phyloP scores from a whole-genome alignment of 164 flowering plant genomes.

The Stephania cephalantha region DNA sequence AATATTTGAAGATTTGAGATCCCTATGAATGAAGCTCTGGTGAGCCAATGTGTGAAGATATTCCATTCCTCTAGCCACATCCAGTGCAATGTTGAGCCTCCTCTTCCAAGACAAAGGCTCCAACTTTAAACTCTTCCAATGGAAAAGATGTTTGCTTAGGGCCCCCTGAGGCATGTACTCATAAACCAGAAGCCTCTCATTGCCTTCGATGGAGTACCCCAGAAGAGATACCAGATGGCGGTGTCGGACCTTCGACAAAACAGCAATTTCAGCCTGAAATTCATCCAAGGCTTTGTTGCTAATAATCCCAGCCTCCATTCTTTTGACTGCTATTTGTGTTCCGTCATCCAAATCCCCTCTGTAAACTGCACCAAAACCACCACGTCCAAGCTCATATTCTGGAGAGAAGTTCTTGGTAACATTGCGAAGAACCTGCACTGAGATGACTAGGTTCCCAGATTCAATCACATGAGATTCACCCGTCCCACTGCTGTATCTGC shows the following conservation, averaged over 20 bases:
- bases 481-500: constrained; percentile 26
- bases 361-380: constrained; percentile 77
- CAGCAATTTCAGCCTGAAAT: constrained; percentile 71
- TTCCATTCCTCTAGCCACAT: constrained; percentile 82
- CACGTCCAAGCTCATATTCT: constrained; percentile 68
- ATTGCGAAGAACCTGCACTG: constrained; percentile 61
- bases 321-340: constrained; percentile 68
- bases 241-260: constrained; percentile 74
- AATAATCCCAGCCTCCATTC: constrained; percentile 66
- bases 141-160: constrained; percentile 70
- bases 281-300: constrained; percentile 60
- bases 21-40: constrained; percentile 71
- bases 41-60: constrained; percentile 70
- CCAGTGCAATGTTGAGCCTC: constrained; percentile 66
- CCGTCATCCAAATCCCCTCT: constrained; percentile 73
- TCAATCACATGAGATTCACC: constrained; percentile 40
- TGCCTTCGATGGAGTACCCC: constrained; percentile 62
- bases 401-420: constrained; percentile 58
- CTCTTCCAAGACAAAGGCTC: constrained; percentile 71
- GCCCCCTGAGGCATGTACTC: constrained; percentile 78
- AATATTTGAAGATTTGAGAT: constrained; percentile 75
- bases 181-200: constrained; percentile 68
- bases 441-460: constrained; percentile 48
- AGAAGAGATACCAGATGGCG: constrained; percentile 67
- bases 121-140: constrained; percentile 47